Evolutionary conservation across 2,329 filamentous ascomycete genomes (phyloP).

Genomic region (Colletotrichum incanum): DNA sequence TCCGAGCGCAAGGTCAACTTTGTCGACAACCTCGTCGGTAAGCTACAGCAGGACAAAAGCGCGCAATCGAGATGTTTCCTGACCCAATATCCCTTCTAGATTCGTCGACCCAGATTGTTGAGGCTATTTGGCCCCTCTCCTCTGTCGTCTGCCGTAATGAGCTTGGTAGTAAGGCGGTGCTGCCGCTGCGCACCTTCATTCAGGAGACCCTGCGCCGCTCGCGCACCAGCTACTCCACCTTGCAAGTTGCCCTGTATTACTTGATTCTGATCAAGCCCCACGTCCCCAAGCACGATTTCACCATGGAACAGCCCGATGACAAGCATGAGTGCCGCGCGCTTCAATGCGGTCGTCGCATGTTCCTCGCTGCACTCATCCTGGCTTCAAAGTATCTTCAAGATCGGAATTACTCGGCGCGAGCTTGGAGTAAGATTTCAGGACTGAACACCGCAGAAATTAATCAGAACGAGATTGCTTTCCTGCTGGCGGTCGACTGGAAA

Average conservation of each 20-base stretch:
- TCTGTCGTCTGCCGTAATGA: constrained; percentile 84
- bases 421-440: constrained; percentile 99
- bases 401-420: constrained; percentile 95
- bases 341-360: constrained; percentile 98
- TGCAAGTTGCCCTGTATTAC: constrained; percentile 98
- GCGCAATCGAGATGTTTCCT: constrained; percentile 39
- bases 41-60: constrained; percentile 61
- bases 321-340: constrained; percentile 82
- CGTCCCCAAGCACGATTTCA: constrained; percentile 87
- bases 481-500: constrained; percentile 92
- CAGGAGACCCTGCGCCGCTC: constrained; percentile 97
- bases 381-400: constrained; percentile 99
- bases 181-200: constrained; percentile 95
- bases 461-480: constrained; percentile 94
- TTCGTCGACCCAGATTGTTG: constrained; percentile 96
- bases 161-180: constrained; percentile 80
- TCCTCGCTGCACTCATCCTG: constrained; percentile 92
- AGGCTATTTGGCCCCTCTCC: constrained; percentile 96
- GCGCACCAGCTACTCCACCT: constrained; percentile 95
- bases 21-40: constrained; percentile 98
- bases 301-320: constrained; percentile 86
- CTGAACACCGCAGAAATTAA: constrained; percentile 95
- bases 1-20: constrained; percentile 94
- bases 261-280: constrained; percentile 93
- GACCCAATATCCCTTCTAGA: constrained; percentile 71